Evolutionary conservation across 129 eudicot genomes (phyloP).

Genomic region (Artemisia tridentata): DNA sequence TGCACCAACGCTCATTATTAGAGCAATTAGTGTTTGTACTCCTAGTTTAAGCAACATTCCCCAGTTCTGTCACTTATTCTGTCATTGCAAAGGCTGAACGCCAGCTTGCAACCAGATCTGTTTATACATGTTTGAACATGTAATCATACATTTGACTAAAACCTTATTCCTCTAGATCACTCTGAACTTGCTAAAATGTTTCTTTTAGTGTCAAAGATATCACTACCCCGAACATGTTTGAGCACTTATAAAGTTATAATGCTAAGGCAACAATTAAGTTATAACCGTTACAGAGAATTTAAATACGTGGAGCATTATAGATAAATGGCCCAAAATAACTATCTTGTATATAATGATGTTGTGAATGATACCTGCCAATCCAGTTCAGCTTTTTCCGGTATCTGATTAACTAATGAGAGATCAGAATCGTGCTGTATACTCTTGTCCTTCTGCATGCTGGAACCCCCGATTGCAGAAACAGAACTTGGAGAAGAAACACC

Average conservation of each 20-base stretch:
- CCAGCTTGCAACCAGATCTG: neutral
- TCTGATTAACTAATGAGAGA: constrained; percentile 32
- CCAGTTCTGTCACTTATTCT: neutral
- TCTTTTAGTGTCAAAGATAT: too few species aligned
- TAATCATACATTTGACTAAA: too few species aligned
- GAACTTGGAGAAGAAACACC: constrained; percentile 23
- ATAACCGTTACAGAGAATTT: neutral
- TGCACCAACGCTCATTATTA: too few species aligned
- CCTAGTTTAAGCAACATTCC: neutral
- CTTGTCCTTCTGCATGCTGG: constrained; percentile 31
- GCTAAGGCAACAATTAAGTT: neutral
- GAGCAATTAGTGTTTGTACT: neutral
- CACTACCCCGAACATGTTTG: neutral
- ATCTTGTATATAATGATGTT: constrained; percentile 1
- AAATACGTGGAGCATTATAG: neutral
- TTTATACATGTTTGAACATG: too few species aligned
- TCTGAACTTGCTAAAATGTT: too few species aligned
- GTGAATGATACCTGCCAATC: constrained; percentile 55
- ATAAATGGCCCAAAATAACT: neutral
- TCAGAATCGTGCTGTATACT: constrained; percentile 30
- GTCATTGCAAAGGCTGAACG: neutral
- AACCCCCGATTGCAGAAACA: constrained; percentile 31
- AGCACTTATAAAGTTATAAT: neutral
- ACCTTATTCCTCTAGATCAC: too few species aligned
- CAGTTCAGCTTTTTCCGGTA: constrained; percentile 26